Conservation (phyloP, 116 monocot genomes). For the Trichopus zeylanicus region DNA sequence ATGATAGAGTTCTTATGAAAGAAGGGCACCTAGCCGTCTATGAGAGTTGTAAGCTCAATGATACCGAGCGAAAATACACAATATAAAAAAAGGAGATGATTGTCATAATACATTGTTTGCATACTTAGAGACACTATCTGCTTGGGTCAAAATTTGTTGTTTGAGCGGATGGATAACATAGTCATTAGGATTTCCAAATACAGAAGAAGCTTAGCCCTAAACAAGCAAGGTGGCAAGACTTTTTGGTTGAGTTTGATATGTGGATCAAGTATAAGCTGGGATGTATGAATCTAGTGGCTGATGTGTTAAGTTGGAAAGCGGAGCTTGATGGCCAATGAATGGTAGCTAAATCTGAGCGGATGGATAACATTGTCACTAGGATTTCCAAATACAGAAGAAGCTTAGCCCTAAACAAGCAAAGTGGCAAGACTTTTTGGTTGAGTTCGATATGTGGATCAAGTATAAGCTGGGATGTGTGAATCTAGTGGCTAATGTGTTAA, state of each 20-base stretch:
- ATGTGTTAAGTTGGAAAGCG: not conserved
- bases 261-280: not conserved
- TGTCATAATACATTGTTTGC: not conserved
- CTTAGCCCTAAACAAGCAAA: not conserved
- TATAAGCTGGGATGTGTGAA: not conserved
- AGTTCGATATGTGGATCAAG: not conserved
- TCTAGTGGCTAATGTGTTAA: not conserved
- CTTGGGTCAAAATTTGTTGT: not conserved
- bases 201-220: not conserved
- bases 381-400: slow-evolving; percentile 3
- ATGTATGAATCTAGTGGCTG: not conserved
- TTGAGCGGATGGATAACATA: too few species aligned
- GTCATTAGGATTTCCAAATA: not conserved
- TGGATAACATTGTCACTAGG: too few species aligned
- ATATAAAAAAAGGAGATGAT: not conserved
- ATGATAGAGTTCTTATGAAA: not conserved
- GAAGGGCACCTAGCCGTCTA: not conserved
- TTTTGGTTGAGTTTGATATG: slow-evolving; percentile 1
- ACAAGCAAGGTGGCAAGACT: slow-evolving; percentile 4
- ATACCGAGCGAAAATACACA: not conserved
- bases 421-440: not conserved
- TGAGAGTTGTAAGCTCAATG: not conserved
- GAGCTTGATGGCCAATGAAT: too few species aligned
- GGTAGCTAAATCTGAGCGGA: too few species aligned
- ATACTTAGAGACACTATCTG: not conserved